Conservation (phyloP, 2,329 filamentous ascomycete genomes). For the Neopestalotiopsis sp. region DNA sequence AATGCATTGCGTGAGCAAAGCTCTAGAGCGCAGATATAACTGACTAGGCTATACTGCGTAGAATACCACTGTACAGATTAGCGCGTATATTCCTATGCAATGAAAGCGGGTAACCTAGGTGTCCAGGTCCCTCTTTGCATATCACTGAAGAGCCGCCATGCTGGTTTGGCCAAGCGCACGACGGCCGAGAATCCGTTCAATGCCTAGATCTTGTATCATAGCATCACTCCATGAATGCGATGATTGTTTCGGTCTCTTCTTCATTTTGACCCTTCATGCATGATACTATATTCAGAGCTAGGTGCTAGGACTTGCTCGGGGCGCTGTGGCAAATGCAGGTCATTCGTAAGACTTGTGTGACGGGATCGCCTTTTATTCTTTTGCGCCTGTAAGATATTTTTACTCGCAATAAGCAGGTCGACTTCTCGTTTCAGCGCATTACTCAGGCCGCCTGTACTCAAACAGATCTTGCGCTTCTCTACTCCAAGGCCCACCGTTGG, state of each 20-base stretch:
- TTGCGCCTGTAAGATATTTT: neutral
- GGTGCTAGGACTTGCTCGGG: neutral
- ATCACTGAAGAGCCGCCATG: neutral
- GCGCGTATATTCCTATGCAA: neutral
- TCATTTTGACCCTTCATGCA: neutral
- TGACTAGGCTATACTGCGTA: neutral
- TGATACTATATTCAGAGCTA: neutral
- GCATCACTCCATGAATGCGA: neutral
- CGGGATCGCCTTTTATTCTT: neutral
- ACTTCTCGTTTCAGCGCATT: neutral
- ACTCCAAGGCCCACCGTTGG: constrained; percentile 70
- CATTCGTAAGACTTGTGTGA: neutral
- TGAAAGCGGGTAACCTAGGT: neutral
- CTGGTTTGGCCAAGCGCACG: neutral
- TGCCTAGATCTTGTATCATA: neutral
- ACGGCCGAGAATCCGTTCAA: neutral
- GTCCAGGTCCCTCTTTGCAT: neutral
- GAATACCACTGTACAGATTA: neutral
- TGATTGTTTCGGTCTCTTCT: neutral
- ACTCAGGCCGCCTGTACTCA: constrained; percentile 48
- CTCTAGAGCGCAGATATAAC: neutral
- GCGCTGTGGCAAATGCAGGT: neutral
- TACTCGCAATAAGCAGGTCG: neutral
- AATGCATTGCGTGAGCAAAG: neutral
- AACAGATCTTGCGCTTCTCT: constrained; percentile 71